Base-by-base conservation (phyloP, 805 yeast genomes). In the Candida ovalis region DNA sequence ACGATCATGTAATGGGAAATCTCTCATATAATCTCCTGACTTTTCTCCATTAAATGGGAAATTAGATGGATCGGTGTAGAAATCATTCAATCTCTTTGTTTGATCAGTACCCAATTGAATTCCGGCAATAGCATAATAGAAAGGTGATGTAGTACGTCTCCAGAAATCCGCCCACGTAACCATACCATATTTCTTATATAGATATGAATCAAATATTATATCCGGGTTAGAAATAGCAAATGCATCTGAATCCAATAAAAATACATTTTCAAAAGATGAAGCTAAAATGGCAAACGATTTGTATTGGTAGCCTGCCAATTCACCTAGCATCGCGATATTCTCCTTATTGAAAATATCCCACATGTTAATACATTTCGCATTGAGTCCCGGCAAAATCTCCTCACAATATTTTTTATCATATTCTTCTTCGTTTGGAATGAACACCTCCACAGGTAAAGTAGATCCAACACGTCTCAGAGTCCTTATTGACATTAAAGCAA, bases 91-190 rank as follows among this genome's bases (percentile, higher is more conserved):
- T 32, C 50, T 45, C 35, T 67, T 48, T 13, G 48, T 43, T 19
- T 60, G 55, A 19, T 42, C 41, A 35, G 61, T 58, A 18, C 74
- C 71, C 1, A 81, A 68, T 44, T 68, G 54, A 9, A 81, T 69
- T 1, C 81, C 86, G 0, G 88, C 88, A 54, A 88, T 82, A 25
- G 79, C 76, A 64, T 86, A 88, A 57, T 77, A 84, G 35, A 69
- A 68, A 4, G 96, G 96, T 1, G 87, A 78, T 1, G 91, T 86
- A 6, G 91, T 81, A 54, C 96, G 75, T 64, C 84, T 78, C 96
- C 96, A 88, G 64, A 82, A 88, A 66, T 88, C 96, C 1, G 96
- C 94, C 92, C 95, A 88, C 23, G 81, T 63, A 22, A 82, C 66
- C 62, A 80, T 67, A 49, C 84, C 80, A 50, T 72, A 67, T 13